These are phyloP conservation scores for Beauveria pseudobassiana DNA, from an alignment of 2,329 filamentous ascomycete genomes.

Conservation along the genomic window DNA sequence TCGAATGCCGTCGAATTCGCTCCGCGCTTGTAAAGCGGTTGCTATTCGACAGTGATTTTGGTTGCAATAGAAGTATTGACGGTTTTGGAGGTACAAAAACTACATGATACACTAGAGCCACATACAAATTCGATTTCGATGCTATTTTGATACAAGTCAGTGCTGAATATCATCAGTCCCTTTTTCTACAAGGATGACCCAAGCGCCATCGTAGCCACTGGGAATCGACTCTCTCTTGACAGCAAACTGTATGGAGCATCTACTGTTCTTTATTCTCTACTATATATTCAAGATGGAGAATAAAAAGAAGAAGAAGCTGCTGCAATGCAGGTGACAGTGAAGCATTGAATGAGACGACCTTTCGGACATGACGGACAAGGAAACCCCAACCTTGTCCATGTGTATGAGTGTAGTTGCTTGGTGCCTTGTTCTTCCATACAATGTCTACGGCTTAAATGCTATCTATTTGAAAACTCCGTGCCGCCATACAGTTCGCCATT, in stretches of 20 bases:
- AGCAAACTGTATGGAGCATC: slow-evolving; percentile 31
- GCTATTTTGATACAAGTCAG: too few relatives aligned
- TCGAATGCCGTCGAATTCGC: neutral
- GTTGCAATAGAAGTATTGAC: neutral
- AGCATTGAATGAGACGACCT: slow-evolving; percentile 31
- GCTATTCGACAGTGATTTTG: neutral
- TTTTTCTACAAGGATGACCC: slow-evolving; percentile 53
- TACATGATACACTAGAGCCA: neutral
- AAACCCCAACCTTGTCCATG: slow-evolving; percentile 35
- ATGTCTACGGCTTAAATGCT: too few relatives aligned
- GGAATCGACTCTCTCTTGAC: slow-evolving; percentile 36
- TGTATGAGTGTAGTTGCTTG: slow-evolving; percentile 20
- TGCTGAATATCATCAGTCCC: slow-evolving; percentile 48
- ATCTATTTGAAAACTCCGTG: neutral
- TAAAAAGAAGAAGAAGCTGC: slow-evolving; percentile 25
- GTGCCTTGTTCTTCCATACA: too few relatives aligned
- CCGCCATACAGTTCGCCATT: neutral
- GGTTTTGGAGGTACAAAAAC: neutral
- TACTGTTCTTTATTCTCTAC: slow-evolving; percentile 31
- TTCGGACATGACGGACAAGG: slow-evolving; percentile 34
- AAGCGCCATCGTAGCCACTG: slow-evolving; percentile 35
- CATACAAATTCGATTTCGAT: too few relatives aligned
- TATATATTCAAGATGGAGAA: slow-evolving; percentile 34
- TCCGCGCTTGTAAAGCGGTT: slow-evolving; percentile 3
- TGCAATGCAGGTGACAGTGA: slow-evolving; percentile 21